Base-by-base conservation (phyloP, 371 early-diverging fungal species). In the Apophysomyces sp. region DNA sequence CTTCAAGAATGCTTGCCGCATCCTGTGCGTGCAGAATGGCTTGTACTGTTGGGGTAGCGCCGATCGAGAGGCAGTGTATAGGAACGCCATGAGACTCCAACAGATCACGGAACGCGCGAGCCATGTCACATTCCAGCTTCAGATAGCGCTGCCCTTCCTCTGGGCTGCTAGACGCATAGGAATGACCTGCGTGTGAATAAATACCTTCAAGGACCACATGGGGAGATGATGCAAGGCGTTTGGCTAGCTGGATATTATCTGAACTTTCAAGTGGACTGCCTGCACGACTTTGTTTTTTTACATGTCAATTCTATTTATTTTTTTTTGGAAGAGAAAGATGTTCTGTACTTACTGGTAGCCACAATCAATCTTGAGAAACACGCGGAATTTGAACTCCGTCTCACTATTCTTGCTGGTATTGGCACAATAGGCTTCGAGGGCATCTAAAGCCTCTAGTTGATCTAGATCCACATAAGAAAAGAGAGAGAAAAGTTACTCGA, bases 131-230 rank as follows among this genome's bases (percentile, higher is more conserved):
- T 57, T 80, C 80, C 12, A 56, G 36, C 55, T 73, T 56, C 15
- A 80, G 71, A 52, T 67, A 77, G 2, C 49, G 62, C 1, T 72
- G 18, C 2, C 74, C 72, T 4, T 65, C 68, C 5, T 69, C 56
- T 1, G 70, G 12, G n/a, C 31, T 65, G 8, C 68, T 60, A 5
- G 71, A 65, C 16, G 69, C 62, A 44, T 80, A 80, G 3, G 77
- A 77, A 27, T 80, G 77, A 8, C 80, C 80, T 8, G 77, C 73
- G 49, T 80, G 80, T 3, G 74, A 66, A 26, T 80, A 80, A 6
- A 80, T 63, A 18, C 80, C 80, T n/a, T 53, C 41, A 3, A 80
- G 44, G 15, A 53, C 29, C 8, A 73, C 44, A 58, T 62, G 41
- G 2, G 61, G 36, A 15, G 77, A 80, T 4, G 57, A 30, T 2